Conservation (phyloP, 371 early-diverging fungal genomes). For the Rhizopus stolonifer region DNA sequence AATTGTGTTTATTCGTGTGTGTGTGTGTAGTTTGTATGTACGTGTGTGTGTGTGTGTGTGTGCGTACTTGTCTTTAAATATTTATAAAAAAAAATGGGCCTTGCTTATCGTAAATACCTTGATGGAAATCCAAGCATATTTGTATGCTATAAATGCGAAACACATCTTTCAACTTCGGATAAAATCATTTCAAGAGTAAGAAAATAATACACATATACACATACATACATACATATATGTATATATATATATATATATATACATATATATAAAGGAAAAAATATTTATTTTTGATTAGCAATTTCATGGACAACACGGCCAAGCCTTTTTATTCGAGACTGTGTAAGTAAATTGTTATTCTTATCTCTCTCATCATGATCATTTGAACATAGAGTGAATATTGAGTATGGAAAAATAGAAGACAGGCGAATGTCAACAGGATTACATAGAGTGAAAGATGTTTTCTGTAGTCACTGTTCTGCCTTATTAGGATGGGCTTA, state of each 20-base stretch:
- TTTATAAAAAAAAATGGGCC: conserved; percentile 44
- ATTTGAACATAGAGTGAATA: conserved; percentile 55
- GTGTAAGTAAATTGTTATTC: conserved; percentile 44
- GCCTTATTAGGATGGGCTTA: conserved; percentile 74
- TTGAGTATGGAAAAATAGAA: conserved; percentile 56
- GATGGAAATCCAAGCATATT: conserved; percentile 48
- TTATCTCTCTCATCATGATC: not conserved
- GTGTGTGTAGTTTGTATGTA: no score
- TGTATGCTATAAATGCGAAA: conserved; percentile 52
- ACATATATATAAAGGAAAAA: not conserved
- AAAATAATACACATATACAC: not conserved
- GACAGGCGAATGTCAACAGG: conserved; percentile 73
- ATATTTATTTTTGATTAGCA: no score
- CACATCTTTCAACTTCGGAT: conserved; percentile 69
- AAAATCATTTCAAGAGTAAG: conserved; percentile 69
- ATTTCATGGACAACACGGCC: conserved; percentile 68
- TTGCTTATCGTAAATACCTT: conserved; percentile 53
- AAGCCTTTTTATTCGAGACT: conserved; percentile 61
- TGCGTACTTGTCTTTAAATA: not conserved
- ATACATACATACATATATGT: no score
- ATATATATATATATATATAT: not conserved
- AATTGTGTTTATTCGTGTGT: no score
- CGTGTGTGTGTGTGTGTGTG: not conserved
- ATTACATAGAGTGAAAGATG: conserved; percentile 65
- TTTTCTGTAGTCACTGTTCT: conserved; percentile 62